These are phyloP conservation scores for Lenwebbia sp. DNA, from an alignment of 345 rosid genomes.

Conservation along the genomic window DNA sequence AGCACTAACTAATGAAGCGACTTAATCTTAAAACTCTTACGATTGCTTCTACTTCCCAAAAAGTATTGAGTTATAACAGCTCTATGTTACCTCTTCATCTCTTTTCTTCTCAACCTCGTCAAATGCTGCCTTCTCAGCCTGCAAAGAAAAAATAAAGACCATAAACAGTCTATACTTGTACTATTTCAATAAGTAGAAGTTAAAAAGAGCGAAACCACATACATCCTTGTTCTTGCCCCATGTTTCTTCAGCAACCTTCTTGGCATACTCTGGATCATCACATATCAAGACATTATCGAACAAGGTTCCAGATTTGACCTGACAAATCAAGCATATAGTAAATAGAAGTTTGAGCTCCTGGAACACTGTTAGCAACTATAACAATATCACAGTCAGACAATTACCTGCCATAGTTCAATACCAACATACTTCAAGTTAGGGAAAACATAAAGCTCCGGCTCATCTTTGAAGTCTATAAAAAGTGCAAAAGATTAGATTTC, in stretches of 20 bases:
- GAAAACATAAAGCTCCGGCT: slow-evolving; percentile 76
- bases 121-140: slow-evolving; percentile 8
- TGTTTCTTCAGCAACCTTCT: slow-evolving; percentile 31
- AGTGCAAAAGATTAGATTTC: slow-evolving; percentile 14
- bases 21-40: neutral
- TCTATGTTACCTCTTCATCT: slow-evolving; percentile 4
- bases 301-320: slow-evolving; percentile 97
- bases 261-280: slow-evolving; percentile 32
- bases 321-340: slow-evolving; percentile 4
- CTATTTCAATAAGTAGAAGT: neutral
- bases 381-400: neutral
- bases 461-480: slow-evolving; percentile 87
- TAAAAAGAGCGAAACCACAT: neutral
- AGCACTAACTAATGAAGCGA: neutral
- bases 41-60: neutral
- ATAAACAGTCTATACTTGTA: neutral
- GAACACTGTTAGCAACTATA: neutral
- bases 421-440: slow-evolving; percentile 94
- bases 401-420: slow-evolving; percentile 96
- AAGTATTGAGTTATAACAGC: neutral
- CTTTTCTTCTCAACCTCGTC: slow-evolving; percentile 9
- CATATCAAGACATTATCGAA: slow-evolving; percentile 74
- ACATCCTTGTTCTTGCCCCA: slow-evolving; percentile 27
- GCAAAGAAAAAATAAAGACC: neutral
- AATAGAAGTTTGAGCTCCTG: neutral